Conservation (phyloP, 2,329 filamentous ascomycete species). For the Colletotrichum sp. region DNA sequence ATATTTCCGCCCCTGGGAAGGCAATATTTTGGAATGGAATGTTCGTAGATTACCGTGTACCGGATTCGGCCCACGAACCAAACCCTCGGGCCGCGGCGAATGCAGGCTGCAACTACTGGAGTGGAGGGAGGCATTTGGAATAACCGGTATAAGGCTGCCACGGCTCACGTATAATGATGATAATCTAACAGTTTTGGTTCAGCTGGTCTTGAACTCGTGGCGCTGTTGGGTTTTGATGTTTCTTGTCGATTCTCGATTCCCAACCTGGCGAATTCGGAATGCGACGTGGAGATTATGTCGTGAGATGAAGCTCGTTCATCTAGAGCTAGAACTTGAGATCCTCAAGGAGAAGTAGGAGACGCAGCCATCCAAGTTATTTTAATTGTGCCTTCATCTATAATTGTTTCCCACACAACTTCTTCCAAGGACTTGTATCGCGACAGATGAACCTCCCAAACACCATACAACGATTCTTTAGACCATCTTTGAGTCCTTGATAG, state of each 20-base stretch:
- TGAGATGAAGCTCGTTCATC: not conserved
- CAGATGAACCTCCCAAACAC: not conserved
- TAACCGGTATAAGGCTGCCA: not conserved
- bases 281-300: not conserved
- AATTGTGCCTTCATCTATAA: not conserved
- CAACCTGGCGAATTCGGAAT: not conserved
- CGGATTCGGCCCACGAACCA: not conserved
- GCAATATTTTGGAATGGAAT: not conserved
- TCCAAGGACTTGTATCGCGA: not conserved
- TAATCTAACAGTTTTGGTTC: not conserved
- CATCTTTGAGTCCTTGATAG: not conserved
- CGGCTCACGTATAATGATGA: not conserved
- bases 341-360: not conserved
- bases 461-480: not conserved
- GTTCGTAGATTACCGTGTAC: not conserved
- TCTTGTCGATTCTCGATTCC: not conserved
- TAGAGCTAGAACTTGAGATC: not conserved
- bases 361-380: not conserved
- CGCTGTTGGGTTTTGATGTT: not conserved
- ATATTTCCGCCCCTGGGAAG: not conserved
- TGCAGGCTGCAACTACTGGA: not conserved
- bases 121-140: not conserved
- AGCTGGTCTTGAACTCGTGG: not conserved
- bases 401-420: not conserved
- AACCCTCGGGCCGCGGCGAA: not conserved